Conservation (phyloP, 129 eudicot species). For the Gnaphalium uliginosum region DNA sequence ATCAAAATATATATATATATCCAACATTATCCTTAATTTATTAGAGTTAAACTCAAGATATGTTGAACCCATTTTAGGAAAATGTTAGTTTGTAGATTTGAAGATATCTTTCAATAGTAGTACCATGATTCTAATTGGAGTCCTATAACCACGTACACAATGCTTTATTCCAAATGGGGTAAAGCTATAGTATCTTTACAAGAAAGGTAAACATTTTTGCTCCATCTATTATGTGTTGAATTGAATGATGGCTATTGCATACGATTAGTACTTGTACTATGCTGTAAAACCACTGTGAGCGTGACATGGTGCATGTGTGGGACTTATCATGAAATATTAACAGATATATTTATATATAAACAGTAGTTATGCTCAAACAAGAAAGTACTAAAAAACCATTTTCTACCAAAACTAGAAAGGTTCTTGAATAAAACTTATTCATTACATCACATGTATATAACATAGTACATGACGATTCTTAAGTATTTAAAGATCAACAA, state of each 20-base stretch:
- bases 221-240: constrained; percentile 22
- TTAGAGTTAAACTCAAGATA: too few species aligned
- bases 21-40: too few species aligned
- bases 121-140: constrained; percentile 3
- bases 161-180: constrained; percentile 34
- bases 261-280: constrained; percentile 31
- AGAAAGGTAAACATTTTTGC: constrained; percentile 27
- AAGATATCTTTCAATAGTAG: constrained; percentile 21
- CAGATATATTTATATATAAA: constrained; percentile 27
- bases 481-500: too few species aligned
- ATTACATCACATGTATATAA: neutral
- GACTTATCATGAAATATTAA: constrained; percentile 33
- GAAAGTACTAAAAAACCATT: constrained; percentile 28
- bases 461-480: too few species aligned
- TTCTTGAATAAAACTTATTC: constrained; percentile 7
- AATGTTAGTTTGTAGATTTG: constrained; percentile 2
- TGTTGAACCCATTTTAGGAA: neutral
- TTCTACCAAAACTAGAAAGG: constrained; percentile 31
- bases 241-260: constrained; percentile 26
- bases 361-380: constrained; percentile 30
- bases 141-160: constrained; percentile 35
- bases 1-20: too few species aligned
- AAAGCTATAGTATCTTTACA: constrained; percentile 41
- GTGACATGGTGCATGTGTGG: constrained; percentile 21
- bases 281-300: constrained; percentile 20